Evolutionary conservation across 257 asterid species (phyloP).

Genomic region (Nicotiana undulata): DNA sequence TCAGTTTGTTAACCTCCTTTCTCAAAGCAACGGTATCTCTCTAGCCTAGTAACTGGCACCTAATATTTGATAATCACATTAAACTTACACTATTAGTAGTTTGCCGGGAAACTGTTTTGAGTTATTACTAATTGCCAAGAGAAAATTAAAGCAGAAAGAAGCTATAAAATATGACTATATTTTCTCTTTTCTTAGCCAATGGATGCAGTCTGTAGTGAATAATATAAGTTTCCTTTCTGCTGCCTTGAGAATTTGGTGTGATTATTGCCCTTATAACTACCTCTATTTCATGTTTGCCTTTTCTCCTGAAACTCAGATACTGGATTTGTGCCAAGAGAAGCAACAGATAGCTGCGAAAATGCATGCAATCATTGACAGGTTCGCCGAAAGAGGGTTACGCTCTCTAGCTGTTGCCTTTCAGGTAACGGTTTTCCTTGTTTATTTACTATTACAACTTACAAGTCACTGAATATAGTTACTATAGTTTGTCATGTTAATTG

Average conservation of each 20-base stretch:
- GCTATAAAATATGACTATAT: neutral
- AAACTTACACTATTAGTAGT: neutral
- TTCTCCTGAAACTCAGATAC: constrained; percentile 8
- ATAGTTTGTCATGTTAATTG: neutral
- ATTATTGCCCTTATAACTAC: neutral
- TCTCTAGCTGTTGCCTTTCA: constrained; percentile 21
- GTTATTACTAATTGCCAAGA: neutral
- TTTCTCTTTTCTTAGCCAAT: neutral
- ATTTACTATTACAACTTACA: neutral
- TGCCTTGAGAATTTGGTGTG: neutral
- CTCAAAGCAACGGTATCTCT: neutral
- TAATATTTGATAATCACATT: neutral
- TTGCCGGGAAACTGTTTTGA: neutral
- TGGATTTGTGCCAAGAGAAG: constrained; percentile 18
- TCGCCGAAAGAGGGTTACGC: constrained; percentile 23
- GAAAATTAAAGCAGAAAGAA: neutral
- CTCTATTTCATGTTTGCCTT: neutral
- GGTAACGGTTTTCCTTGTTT: neutral
- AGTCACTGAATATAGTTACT: neutral
- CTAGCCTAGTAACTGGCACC: neutral
- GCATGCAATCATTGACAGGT: constrained; percentile 22
- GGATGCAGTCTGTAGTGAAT: neutral
- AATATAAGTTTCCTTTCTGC: neutral
- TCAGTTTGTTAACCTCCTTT: neutral
- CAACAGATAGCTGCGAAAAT: constrained; percentile 14